Base-by-base conservation (phyloP, 2,329 filamentous ascomycete genomes). In the Diaporthe batatas region DNA sequence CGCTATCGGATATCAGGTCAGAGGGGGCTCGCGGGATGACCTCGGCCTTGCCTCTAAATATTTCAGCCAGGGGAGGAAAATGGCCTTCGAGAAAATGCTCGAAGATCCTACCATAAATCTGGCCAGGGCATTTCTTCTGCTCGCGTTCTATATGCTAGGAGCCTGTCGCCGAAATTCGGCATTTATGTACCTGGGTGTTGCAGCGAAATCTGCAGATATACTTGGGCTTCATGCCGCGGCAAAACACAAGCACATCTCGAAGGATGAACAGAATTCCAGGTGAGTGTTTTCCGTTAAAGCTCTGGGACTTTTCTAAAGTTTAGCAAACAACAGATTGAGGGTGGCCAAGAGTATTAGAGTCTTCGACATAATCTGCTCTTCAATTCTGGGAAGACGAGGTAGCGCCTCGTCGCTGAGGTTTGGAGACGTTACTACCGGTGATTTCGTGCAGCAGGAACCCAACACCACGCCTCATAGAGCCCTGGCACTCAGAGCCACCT, bases 161-260 rank as follows among this genome's bases (percentile, higher is more conserved):
- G 87, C 87, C 5, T 91, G 89, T 68, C 87, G 87, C 42, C 83
- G 89, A 11, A 91, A 91, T 71, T 84, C 89, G 0, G 89, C 89
- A 0, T 91, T 90, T 69, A 90, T 91, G 87, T 91, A 91, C 71
- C 78, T 91, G 2, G 89, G 89, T 0, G 86, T 91, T 11, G 89
- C 90, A 1, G 83, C 87, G 0, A 86, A 88, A 69, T 87, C 89
- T 0, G 89, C 90, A 0, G 86, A 87, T 4, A 87, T 88, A 0
- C 76, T 91, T 0, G 90, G 90, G 0, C 76, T 91, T 8, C 88
- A 91, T 80, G 80, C 78, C 69, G 78, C 71, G 74, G 80, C 76
- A 73, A 81, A 73, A 76, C 81, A 79, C 71, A 76, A 75, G 54
- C 64, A 69, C 68, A 69, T 51, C 7, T 57, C 62, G 1, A 69